Evolutionary conservation across 2,329 filamentous ascomycete species (phyloP).

Genomic region (Dothistroma septosporum): DNA sequence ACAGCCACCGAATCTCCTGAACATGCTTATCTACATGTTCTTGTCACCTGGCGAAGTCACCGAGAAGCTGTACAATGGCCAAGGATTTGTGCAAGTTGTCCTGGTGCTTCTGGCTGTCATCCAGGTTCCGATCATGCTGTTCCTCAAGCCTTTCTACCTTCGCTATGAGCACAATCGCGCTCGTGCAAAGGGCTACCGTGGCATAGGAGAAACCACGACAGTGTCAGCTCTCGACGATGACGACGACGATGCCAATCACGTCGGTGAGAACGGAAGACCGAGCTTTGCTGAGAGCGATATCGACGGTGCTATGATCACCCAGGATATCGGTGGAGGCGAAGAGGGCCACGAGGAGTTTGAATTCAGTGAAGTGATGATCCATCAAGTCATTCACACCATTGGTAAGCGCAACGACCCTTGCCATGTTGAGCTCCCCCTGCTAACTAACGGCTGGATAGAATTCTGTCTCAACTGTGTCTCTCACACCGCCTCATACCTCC

Average conservation of each 20-base stretch:
- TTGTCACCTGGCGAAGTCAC: slow-evolving; percentile 74
- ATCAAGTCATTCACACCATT: slow-evolving; percentile 98
- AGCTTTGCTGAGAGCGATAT: slow-evolving; percentile 67
- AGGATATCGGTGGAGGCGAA: slow-evolving; percentile 67
- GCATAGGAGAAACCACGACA: slow-evolving; percentile 81
- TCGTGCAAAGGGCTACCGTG: slow-evolving; percentile 82
- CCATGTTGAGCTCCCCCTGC: background rate
- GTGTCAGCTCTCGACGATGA: slow-evolving; percentile 90
- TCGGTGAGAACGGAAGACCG: slow-evolving; percentile 58
- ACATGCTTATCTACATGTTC: slow-evolving; percentile 99
- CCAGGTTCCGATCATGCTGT: slow-evolving; percentile 85
- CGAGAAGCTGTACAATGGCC: slow-evolving; percentile 72
- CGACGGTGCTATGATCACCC: slow-evolving; percentile 83
- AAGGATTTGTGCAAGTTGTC: slow-evolving; percentile 69
- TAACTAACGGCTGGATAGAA: slow-evolving; percentile 52
- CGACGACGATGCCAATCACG: slow-evolving; percentile 60
- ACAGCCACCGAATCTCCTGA: slow-evolving; percentile 80
- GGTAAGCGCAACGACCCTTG: slow-evolving; percentile 54
- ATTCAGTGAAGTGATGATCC: slow-evolving; percentile 96
- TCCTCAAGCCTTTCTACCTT: slow-evolving; percentile 94
- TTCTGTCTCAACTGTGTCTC: slow-evolving; percentile 99
- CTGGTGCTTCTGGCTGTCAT: slow-evolving; percentile 76
- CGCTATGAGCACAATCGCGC: slow-evolving; percentile 89
- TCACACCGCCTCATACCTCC: slow-evolving; percentile 96
- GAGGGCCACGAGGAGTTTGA: slow-evolving; percentile 96